These are phyloP conservation scores for Dicorynia guianensis DNA, from an alignment of 306 rosid genomes.

Conservation along the genomic window DNA sequence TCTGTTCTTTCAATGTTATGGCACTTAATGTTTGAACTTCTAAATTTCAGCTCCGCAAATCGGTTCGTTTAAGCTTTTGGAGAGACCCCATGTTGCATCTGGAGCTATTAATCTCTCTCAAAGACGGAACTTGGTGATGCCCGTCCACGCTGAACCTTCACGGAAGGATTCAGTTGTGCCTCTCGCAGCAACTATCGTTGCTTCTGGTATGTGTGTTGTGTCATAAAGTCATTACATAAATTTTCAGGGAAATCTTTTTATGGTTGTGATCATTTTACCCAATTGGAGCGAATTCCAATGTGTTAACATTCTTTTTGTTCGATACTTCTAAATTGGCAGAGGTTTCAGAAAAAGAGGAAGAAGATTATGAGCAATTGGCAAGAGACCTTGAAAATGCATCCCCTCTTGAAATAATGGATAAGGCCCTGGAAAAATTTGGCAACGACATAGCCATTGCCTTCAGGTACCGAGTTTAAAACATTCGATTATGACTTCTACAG, in stretches of 20 bases:
- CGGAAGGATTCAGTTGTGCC: conserved; percentile 67
- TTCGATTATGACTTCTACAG: neutral
- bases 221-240: neutral
- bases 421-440: conserved; percentile 86
- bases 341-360: conserved; percentile 62
- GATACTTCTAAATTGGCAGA: conserved; percentile 52
- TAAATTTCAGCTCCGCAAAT: conserved; percentile 62
- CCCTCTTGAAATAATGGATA: conserved; percentile 88
- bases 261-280: neutral
- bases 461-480: conserved; percentile 56
- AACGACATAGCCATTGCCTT: conserved; percentile 90
- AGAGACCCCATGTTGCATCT: conserved; percentile 40
- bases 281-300: conserved; percentile 10
- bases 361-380: conserved; percentile 68
- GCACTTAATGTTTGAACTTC: conserved; percentile 9
- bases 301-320: conserved; percentile 7
- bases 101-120: conserved; percentile 45
- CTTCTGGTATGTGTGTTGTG: conserved; percentile 56
- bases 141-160: conserved; percentile 58
- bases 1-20: neutral
- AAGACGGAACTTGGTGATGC: conserved; percentile 51
- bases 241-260: neutral
- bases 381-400: conserved; percentile 75
- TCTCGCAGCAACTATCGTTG: conserved; percentile 61
- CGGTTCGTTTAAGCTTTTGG: conserved; percentile 51